A percentile compares a stretch with the other conserved stretches of the same genome.
Conservation (phyloP, 306 rosid genomes). For the Cercis canadensis region DNA sequence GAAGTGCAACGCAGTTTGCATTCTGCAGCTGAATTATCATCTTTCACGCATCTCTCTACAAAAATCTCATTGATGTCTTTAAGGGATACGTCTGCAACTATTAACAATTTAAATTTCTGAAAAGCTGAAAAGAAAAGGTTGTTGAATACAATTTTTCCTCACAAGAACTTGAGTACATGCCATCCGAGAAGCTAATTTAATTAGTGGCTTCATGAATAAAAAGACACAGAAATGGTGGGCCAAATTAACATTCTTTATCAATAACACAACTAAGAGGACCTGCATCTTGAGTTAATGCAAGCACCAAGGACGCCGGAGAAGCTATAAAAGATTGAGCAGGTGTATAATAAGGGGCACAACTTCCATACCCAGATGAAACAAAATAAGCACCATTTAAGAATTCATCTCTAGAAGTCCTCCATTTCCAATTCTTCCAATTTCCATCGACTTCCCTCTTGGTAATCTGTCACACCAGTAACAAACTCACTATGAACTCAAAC, state of each 20-base stretch:
- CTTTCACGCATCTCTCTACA: too few relatives aligned
- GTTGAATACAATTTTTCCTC: too few relatives aligned
- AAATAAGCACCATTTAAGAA: constrained; percentile 86
- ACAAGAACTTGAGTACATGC: too few relatives aligned
- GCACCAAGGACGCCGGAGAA: constrained; percentile 59
- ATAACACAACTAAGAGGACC: constrained; percentile 64
- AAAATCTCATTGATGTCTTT: too few relatives aligned
- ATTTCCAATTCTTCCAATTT: constrained; percentile 78
- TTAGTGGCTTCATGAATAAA: too few relatives aligned
- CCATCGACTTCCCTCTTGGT: constrained; percentile 67
- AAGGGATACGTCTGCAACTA: too few relatives aligned
- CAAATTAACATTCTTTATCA: constrained; percentile 60
- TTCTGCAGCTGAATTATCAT: too few relatives aligned
- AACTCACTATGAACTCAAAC: neutral
- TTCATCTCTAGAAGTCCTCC: constrained; percentile 71
- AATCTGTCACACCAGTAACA: constrained; percentile 47
- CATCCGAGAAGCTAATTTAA: too few relatives aligned
- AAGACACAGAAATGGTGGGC: neutral
- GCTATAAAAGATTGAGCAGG: constrained; percentile 57
- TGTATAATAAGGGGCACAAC: constrained; percentile 64
- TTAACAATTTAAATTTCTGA: too few relatives aligned
- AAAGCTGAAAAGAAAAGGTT: too few relatives aligned
- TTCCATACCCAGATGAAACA: constrained; percentile 87
- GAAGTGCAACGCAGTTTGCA: too few relatives aligned
- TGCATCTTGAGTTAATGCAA: constrained; percentile 64